phyloP scores from a whole-genome alignment of 768 basidiomycete species.

The Pisolithus albus region DNA sequence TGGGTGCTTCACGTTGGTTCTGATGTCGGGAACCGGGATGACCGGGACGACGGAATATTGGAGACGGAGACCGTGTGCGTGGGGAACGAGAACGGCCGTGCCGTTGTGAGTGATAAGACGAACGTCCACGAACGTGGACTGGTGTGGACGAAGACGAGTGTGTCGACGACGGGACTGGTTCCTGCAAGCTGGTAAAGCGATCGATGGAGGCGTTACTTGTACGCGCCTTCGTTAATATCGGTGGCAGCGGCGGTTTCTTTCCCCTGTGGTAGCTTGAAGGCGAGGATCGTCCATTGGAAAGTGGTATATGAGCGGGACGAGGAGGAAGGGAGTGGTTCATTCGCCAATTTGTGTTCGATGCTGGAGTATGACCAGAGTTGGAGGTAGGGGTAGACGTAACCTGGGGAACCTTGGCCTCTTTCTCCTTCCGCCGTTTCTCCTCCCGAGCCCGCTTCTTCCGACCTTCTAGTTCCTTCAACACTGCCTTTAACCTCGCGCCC shows the following conservation, averaged over 20 bases:
- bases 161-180: conserved; percentile 11
- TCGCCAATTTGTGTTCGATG: conserved; percentile 16
- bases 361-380: conserved; percentile 22
- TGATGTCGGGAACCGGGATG: conserved; percentile 23
- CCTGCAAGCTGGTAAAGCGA: conserved; percentile 18
- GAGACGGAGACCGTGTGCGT: conserved; percentile 36
- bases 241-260: conserved; percentile 20
- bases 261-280: conserved; percentile 23
- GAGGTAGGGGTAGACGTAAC: conserved; percentile 19
- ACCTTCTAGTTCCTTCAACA: conserved; percentile 58
- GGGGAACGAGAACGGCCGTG: conserved; percentile 17
- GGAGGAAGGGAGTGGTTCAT: conserved; percentile 24
- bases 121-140: conserved; percentile 21
- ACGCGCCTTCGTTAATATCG: conserved; percentile 19
- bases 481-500: conserved; percentile 53
- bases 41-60: conserved; percentile 34
- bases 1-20: conserved; percentile 15
- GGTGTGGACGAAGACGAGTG: conserved; percentile 34
- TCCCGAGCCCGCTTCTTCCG: conserved; percentile 41
- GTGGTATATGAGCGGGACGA: conserved; percentile 18
- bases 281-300: conserved; percentile 20
- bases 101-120: conserved; percentile 15
- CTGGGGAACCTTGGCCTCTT: conserved; percentile 17
- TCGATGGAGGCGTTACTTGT: conserved; percentile 19
- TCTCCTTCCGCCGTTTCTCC: conserved; percentile 40